phyloP scores from a whole-genome alignment of 106 monocot genomes.

The Dendrobium huoshanense region DNA sequence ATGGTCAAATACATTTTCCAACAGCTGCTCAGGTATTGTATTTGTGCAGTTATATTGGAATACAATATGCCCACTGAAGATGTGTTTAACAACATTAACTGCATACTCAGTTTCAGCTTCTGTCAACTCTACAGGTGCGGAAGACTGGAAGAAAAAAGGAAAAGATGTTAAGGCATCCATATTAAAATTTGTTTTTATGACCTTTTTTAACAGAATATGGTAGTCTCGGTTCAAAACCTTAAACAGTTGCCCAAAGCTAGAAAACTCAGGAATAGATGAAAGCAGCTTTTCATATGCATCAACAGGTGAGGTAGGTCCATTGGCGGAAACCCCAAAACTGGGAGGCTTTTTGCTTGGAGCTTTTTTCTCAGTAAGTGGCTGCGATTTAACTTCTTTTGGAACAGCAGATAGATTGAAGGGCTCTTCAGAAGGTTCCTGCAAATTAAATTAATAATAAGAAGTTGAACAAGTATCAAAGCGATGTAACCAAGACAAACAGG shows the following conservation, averaged over 20 bases:
- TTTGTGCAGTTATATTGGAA: slow-evolving; percentile 98
- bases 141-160: slow-evolving; percentile 54
- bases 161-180: not conserved
- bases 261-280: slow-evolving; percentile 81
- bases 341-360: slow-evolving; percentile 63
- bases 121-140: slow-evolving; percentile 88
- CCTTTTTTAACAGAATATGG: not conserved
- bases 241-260: slow-evolving; percentile 78
- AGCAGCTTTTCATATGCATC: slow-evolving; percentile 90
- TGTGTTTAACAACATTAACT: slow-evolving; percentile 92
- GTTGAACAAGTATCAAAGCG: not conserved
- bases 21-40: slow-evolving; percentile 86
- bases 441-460: not conserved
- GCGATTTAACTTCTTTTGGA: slow-evolving; percentile 70
- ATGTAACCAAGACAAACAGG: not conserved
- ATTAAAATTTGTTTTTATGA: not conserved
- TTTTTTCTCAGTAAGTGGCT: slow-evolving; percentile 92
- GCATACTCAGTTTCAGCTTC: slow-evolving; percentile 98
- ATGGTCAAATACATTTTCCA: slow-evolving; percentile 58
- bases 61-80: slow-evolving; percentile 71
- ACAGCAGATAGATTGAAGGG: slow-evolving; percentile 84
- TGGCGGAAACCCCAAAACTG: slow-evolving; percentile 48
- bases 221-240: slow-evolving; percentile 44
- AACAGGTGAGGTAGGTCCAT: slow-evolving; percentile 46
- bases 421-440: slow-evolving; percentile 71